phyloP scores from a whole-genome alignment of 208 protist species.

The Porcisia deanei region DNA sequence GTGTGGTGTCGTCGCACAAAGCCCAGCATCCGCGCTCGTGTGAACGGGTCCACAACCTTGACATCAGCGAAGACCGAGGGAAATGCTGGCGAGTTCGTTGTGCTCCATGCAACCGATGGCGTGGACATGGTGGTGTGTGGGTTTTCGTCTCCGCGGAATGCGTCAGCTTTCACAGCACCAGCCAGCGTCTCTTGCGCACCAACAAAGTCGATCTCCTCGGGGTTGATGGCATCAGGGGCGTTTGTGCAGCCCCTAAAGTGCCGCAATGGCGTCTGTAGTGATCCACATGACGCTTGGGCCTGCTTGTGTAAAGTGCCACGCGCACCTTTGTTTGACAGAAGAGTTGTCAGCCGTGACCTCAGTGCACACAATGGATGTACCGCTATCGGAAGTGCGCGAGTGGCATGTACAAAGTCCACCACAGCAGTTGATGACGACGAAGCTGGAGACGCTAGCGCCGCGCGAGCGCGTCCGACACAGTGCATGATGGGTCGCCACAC shows the following conservation, averaged over 20 bases:
- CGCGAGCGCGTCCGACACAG: background rate
- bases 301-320: background rate
- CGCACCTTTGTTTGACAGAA: background rate
- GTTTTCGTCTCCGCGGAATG: background rate
- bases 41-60: constrained; percentile 42
- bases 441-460: background rate
- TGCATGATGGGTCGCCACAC: background rate
- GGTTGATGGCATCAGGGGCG: constrained; percentile 16
- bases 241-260: background rate
- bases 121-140: background rate
- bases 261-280: background rate
- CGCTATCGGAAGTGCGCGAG: background rate
- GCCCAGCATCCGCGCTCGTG: constrained; percentile 71
- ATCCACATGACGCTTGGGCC: background rate
- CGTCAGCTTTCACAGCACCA: background rate
- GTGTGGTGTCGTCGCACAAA: constrained; percentile 77
- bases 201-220: constrained; percentile 14
- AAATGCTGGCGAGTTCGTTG: constrained; percentile 9
- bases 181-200: background rate
- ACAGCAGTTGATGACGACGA: background rate
- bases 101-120: constrained; percentile 11
- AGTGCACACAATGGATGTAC: background rate
- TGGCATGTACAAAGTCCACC: background rate
- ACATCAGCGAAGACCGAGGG: constrained; percentile 36
- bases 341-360: background rate